Evolutionary conservation across 768 basidiomycete species (phyloP).

Genomic region (Tulasnella sp.): DNA sequence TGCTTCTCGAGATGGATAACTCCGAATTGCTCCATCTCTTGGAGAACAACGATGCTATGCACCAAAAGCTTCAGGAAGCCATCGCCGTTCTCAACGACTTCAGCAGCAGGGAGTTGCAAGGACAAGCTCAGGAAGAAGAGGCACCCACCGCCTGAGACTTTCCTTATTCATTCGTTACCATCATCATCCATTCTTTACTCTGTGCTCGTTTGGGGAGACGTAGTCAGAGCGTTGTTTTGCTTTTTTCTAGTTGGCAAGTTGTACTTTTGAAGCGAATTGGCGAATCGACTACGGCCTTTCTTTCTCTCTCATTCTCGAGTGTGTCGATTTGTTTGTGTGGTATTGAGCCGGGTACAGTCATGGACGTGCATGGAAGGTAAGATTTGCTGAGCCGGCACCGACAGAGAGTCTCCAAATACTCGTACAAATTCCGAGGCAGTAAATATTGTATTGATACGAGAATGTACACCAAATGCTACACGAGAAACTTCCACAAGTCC

Average conservation of each 20-base stretch:
- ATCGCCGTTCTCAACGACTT: constrained; percentile 81
- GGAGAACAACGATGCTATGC: constrained; percentile 71
- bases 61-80: constrained; percentile 85
- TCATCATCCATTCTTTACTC: background rate
- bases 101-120: constrained; percentile 32
- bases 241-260: background rate
- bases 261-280: background rate
- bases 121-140: too few species aligned
- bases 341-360: background rate
- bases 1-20: constrained; percentile 99
- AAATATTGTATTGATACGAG: too few species aligned
- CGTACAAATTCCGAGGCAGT: background rate
- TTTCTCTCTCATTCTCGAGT: background rate
- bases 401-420: background rate
- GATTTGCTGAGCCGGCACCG: background rate
- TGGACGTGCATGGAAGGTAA: background rate
- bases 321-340: background rate
- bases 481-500: background rate
- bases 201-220: background rate
- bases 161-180: background rate
- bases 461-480: background rate
- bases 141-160: background rate
- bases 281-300: background rate
- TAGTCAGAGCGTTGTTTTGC: background rate
- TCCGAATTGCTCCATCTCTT: constrained; percentile 80